Percentiles rank a stretch among this genome's conserved stretches.
Conservation (phyloP, 345 rosid genomes). For the Capsella bursapastoris region DNA sequence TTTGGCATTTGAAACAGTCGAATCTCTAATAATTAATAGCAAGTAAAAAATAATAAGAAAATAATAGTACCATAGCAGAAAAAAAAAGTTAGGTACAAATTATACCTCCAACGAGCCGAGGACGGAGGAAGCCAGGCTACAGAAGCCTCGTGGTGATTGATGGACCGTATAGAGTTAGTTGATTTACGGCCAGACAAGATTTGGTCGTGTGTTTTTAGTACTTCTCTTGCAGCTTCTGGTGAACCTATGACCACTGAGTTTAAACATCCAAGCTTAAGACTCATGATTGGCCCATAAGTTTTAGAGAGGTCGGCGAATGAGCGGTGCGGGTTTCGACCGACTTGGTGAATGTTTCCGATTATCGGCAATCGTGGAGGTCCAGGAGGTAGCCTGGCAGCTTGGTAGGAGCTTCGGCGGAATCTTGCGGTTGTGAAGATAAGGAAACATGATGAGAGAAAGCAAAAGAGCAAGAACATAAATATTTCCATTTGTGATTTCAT, state of each 20-base stretch:
- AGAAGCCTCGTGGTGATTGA: conserved; percentile 32
- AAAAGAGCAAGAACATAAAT: conserved; percentile 29
- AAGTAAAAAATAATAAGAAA: not conserved
- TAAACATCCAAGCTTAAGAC: conserved; percentile 36
- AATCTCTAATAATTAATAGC: not conserved
- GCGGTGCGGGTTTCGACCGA: conserved; percentile 43
- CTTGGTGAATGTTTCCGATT: conserved; percentile 49
- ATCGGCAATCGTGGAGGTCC: conserved; percentile 44
- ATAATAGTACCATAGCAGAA: not conserved
- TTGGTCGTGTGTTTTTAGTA: conserved; percentile 43
- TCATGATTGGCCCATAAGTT: conserved; percentile 50
- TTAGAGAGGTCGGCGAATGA: conserved; percentile 42
- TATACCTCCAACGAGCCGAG: conserved; percentile 44
- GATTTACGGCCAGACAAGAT: conserved; percentile 25
- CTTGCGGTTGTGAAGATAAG: conserved; percentile 30
- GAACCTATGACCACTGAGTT: conserved; percentile 34
- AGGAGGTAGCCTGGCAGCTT: not conserved
- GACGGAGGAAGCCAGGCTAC: conserved; percentile 28
- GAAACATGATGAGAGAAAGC: conserved; percentile 51
- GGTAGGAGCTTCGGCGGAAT: not conserved
- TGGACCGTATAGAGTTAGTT: conserved; percentile 8
- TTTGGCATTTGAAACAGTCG: not conserved
- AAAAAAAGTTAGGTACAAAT: not conserved
- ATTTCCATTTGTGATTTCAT: not conserved
- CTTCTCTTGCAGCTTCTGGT: conserved; percentile 32